Base-by-base conservation (phyloP, 371 early-diverging fungal genomes). In the Zychaea mexicana region DNA sequence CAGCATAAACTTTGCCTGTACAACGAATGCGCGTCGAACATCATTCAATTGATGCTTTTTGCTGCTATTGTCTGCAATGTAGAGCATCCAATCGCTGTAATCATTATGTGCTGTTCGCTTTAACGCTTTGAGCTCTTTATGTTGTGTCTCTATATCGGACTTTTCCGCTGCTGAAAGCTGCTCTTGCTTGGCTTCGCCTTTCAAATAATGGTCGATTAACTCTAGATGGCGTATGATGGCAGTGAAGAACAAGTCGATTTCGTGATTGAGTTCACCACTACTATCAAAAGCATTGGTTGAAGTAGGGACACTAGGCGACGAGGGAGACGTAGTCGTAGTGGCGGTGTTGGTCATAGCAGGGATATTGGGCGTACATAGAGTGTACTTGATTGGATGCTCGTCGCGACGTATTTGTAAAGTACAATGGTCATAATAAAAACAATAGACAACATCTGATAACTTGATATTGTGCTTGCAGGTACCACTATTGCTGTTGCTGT, bases 31-130 rank as follows among this genome's bases (percentile, higher is more conserved):
- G 6, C 80, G 67, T 10, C 77, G 62, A 46, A 74, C 75, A 62
- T 80, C 80, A 61, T 80, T 80, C 39, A 77, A 42, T 36, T 67
- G 64, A 7, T 59, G 61, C 10, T 59, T n/a, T n/a, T n/a, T n/a
- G n/a, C n/a, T n/a, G n/a, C 47, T 57, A 2, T 69, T 56, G 5
- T 73, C 63, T 8, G 27, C 31, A 10, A 73, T 39, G 8, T 57
- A 61, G 12, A 65, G 60, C 32, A 77, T 49, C 49, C 49, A 49
- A 49, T 49, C 49, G 24, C 49, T 24, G n/a, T 49, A 49, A 49
- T 49, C 22, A 49, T 19, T 24, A 49, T 49, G 56, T 13, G 27
- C 53, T 26, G 36, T 54, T 28, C 67, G 69, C 19, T 72, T 52
- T 42, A 73, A 30, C 0, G 19, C 42, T 15, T 47, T 61, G n/a